A percentile compares a stretch with the other conserved stretches of the same genome.
Conservation (phyloP, 129 eudicot genomes). For the Kitagawia praeruptora region DNA sequence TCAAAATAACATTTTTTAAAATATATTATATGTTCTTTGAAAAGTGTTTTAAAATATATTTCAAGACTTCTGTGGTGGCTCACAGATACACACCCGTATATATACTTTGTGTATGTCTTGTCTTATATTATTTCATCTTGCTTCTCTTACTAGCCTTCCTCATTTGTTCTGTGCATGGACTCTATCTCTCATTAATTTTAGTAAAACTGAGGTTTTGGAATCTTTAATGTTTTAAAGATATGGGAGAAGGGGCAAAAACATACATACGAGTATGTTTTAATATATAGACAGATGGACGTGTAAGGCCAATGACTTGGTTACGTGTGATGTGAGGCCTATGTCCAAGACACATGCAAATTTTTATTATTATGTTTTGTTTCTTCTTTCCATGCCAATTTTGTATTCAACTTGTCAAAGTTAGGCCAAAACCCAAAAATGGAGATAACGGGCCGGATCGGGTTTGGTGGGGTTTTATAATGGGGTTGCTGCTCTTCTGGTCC, state of each 20-base stretch:
- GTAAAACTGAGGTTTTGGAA: neutral
- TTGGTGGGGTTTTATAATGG: neutral
- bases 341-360: neutral
- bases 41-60: no score
- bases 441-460: neutral
- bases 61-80: no score
- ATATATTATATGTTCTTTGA: no score
- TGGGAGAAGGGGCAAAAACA: neutral
- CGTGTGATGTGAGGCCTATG: slow-evolving; percentile 6
- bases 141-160: neutral
- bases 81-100: no score
- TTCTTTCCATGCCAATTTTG: neutral
- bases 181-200: no score
- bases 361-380: neutral
- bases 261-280: neutral
- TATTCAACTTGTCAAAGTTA: neutral
- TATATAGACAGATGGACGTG: neutral
- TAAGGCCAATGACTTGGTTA: neutral
- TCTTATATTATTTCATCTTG: neutral
- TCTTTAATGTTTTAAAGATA: no score
- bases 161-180: neutral
- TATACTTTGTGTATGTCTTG: no score
- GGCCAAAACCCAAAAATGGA: neutral
- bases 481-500: neutral
- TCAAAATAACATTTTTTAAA: no score